These are phyloP conservation scores for Monosporascus sp. DNA, from an alignment of 2,329 filamentous ascomycete genomes.

Conservation along the genomic window DNA sequence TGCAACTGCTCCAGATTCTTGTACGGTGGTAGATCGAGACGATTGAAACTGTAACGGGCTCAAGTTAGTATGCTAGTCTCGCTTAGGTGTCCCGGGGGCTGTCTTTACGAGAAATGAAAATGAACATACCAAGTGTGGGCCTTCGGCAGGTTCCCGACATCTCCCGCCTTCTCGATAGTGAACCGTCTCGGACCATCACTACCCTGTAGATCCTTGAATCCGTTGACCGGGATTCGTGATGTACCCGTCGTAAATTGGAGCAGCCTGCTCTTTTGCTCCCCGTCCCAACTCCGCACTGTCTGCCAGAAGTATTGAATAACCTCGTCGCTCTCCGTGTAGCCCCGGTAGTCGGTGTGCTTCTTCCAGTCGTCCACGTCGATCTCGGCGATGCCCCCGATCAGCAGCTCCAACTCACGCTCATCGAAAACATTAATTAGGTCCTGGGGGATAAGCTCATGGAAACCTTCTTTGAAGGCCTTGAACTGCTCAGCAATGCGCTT, in stretches of 20 bases:
- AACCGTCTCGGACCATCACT: constrained; percentile 93
- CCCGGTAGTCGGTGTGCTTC: constrained; percentile 98
- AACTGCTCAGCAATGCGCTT: constrained; percentile 98
- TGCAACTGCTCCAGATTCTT: constrained; percentile 82
- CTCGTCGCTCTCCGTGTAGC: constrained; percentile 95
- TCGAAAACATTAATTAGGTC: constrained; percentile 98
- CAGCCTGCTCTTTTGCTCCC: constrained; percentile 94
- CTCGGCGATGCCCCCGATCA: constrained; percentile 98
- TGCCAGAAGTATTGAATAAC: constrained; percentile 99
- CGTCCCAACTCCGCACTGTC: constrained; percentile 93
- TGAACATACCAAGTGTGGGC: constrained; percentile 87
- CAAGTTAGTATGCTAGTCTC: constrained; percentile 21
- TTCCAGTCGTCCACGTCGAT: constrained; percentile 99
- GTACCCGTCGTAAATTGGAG: constrained; percentile 97
- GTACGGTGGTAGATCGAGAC: constrained; percentile 89
- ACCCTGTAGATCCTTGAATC: constrained; percentile 97
- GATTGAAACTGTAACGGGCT: constrained; percentile 71
- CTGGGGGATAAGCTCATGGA: constrained; percentile 93
- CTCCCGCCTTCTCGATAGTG: constrained; percentile 96
- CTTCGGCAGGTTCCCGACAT: constrained; percentile 85
- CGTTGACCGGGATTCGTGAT: constrained; percentile 95
- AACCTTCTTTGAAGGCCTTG: constrained; percentile 93
- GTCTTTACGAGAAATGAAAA: neutral
- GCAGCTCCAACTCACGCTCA: constrained; percentile 89
- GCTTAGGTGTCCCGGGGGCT: neutral